A percentile compares a stretch with the other conserved stretches of the same genome.
Evolutionary conservation across 2,329 filamentous ascomycete species (phyloP).

Genomic region (Aspergillus puulaauensis): DNA sequence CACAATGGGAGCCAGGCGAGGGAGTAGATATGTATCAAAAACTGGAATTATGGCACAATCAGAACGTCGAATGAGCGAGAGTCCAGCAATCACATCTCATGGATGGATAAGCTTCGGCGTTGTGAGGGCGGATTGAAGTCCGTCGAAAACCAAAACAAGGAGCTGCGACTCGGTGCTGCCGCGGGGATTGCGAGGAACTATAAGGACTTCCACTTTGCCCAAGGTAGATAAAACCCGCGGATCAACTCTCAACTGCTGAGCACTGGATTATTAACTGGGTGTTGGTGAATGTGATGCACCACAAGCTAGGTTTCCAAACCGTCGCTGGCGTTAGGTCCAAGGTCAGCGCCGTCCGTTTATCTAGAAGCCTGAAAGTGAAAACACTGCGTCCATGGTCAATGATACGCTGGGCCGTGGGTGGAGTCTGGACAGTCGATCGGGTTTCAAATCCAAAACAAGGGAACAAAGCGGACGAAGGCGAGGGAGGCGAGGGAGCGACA

Average conservation of each 20-base stretch:
- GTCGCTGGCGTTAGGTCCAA: constrained; percentile 16
- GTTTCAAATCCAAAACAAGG: not conserved
- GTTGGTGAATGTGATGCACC: constrained; percentile 12
- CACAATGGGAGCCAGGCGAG: not conserved
- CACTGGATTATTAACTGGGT: not conserved
- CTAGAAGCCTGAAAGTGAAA: constrained; percentile 8
- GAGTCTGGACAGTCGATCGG: constrained; percentile 1
- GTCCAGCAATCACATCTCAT: not conserved
- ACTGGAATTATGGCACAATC: constrained; percentile 2
- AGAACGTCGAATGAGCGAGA: not conserved
- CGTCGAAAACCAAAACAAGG: not conserved
- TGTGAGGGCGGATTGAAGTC: not conserved
- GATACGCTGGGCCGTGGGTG: not conserved
- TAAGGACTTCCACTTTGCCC: not conserved
- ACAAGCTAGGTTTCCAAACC: constrained; percentile 3
- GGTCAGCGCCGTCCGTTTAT: constrained; percentile 16
- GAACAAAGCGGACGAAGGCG: not conserved
- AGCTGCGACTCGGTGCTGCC: not conserved
- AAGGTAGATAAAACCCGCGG: not conserved
- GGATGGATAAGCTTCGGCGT: not conserved
- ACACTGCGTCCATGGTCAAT: constrained; percentile 11
- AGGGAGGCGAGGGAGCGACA: constrained; percentile 4
- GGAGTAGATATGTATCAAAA: not conserved
- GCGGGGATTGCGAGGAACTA: not conserved
- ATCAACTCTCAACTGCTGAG: not conserved